Evolutionary conservation across 345 rosid genomes (phyloP).

Genomic region (Bruguiera sexangula): DNA sequence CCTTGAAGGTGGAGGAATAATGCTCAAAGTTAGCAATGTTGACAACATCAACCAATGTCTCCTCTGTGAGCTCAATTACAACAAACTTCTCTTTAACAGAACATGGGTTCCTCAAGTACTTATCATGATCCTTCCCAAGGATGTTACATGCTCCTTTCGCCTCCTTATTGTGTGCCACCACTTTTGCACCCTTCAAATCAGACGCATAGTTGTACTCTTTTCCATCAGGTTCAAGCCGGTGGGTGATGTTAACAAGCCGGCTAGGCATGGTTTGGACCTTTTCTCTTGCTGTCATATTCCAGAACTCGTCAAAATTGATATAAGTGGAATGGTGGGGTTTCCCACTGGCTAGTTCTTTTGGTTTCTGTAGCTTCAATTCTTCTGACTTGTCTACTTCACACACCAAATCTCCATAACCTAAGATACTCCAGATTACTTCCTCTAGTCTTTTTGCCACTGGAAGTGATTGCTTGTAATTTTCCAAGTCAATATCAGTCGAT

Average conservation of each 20-base stretch:
- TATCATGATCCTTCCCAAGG: constrained; percentile 72
- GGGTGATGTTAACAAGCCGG: constrained; percentile 58
- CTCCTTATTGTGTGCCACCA: constrained; percentile 81
- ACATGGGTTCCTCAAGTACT: constrained; percentile 85
- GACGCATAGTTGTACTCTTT: constrained; percentile 84
- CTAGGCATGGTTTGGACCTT: constrained; percentile 37
- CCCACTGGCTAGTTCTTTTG: constrained; percentile 18
- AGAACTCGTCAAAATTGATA: constrained; percentile 63
- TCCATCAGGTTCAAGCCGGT: constrained; percentile 82
- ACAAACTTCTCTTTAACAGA: constrained; percentile 69
- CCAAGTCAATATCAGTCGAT: constrained; percentile 27
- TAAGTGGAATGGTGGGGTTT: constrained; percentile 38
- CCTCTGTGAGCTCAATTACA: constrained; percentile 79
- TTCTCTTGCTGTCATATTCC: constrained; percentile 41
- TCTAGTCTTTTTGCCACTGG: constrained; percentile 35
- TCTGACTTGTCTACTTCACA: constrained; percentile 37
- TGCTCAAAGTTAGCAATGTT: constrained; percentile 88
- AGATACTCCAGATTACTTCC: constrained; percentile 44
- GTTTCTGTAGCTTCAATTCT: constrained; percentile 23
- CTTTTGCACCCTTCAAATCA: constrained; percentile 76
- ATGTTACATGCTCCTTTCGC: constrained; percentile 88
- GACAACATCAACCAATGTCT: constrained; percentile 82
- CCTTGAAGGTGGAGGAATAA: constrained; percentile 81
- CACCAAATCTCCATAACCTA: constrained; percentile 43
- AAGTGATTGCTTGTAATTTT: constrained; percentile 35